These are phyloP conservation scores for Sanghuangporus weigelae DNA, from an alignment of 1,284 basidiomycete species.

Conservation along the genomic window DNA sequence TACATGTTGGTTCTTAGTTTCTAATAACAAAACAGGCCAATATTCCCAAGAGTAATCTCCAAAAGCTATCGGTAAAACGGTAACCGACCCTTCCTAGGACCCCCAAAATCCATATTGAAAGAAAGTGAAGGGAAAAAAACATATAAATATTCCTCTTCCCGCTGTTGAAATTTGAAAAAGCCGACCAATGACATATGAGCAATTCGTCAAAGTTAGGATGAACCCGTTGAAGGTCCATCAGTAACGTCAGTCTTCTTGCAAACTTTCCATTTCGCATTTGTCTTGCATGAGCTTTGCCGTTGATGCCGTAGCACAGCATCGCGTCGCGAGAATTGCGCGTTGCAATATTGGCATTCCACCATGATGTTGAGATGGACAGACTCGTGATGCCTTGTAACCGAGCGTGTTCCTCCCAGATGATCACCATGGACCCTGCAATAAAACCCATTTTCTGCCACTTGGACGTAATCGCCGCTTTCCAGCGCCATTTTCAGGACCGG, in stretches of 20 bases:
- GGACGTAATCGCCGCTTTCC: neutral
- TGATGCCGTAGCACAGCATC: slow-evolving; percentile 12
- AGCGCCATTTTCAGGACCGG: neutral
- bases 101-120: neutral
- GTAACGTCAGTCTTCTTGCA: neutral
- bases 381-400: slow-evolving; percentile 7
- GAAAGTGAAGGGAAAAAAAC: neutral
- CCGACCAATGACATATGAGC: neutral
- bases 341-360: slow-evolving; percentile 7
- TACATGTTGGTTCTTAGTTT: neutral
- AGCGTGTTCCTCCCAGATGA: neutral
- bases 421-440: neutral
- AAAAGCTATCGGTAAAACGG: neutral
- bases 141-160: neutral
- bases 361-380: neutral
- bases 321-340: neutral
- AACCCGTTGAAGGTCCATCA: neutral
- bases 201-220: neutral
- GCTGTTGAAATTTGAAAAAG: neutral
- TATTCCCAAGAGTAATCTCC: neutral
- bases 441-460: neutral
- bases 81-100: neutral
- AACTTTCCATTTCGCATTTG: neutral
- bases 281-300: neutral
- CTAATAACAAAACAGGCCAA: neutral